phyloP scores from a whole-genome alignment of 495 filamentous ascomycete species.

The Lasiosphaeriaceae sp. region DNA sequence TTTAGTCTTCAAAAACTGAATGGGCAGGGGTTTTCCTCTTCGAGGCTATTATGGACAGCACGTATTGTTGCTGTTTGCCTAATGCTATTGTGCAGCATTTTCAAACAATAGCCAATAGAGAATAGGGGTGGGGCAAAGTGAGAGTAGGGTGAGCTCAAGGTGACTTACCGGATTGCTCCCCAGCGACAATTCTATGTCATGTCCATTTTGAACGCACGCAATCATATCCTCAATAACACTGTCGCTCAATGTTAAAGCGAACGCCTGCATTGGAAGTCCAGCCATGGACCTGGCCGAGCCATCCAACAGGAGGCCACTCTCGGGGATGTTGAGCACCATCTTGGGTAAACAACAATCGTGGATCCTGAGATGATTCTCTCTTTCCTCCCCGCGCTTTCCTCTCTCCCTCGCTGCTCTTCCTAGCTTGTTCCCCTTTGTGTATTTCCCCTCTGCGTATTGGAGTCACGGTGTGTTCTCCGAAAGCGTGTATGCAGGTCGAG shows the following conservation, averaged over 20 bases:
- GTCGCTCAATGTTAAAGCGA: slow-evolving; percentile 64
- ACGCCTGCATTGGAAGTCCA: slow-evolving; percentile 42
- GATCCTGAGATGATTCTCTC: not conserved
- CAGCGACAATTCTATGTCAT: slow-evolving; percentile 55
- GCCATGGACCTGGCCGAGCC: slow-evolving; percentile 33
- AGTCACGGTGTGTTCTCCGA: too few relatives aligned
- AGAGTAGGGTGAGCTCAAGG: slow-evolving; percentile 8
- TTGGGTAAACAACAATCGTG: slow-evolving; percentile 11
- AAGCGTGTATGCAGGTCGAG: too few relatives aligned
- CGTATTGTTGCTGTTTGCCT: slow-evolving; percentile 8
- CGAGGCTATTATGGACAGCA: not conserved
- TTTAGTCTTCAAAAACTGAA: not conserved
- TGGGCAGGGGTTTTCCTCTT: not conserved
- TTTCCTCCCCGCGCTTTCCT: slow-evolving; percentile 12
- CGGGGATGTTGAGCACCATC: slow-evolving; percentile 39
- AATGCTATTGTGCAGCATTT: slow-evolving; percentile 10
- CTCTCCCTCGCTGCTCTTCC: not conserved
- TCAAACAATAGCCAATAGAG: slow-evolving; percentile 17
- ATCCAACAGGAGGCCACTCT: slow-evolving; percentile 42
- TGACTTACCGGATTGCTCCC: slow-evolving; percentile 54
- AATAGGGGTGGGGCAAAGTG: slow-evolving; percentile 14
- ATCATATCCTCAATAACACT: slow-evolving; percentile 68
- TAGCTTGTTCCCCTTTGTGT: not conserved
- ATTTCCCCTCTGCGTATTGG: not conserved
- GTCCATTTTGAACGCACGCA: slow-evolving; percentile 58